Evolutionary conservation across 257 asterid genomes (phyloP).

Genomic region (Penstemon barbatus): DNA sequence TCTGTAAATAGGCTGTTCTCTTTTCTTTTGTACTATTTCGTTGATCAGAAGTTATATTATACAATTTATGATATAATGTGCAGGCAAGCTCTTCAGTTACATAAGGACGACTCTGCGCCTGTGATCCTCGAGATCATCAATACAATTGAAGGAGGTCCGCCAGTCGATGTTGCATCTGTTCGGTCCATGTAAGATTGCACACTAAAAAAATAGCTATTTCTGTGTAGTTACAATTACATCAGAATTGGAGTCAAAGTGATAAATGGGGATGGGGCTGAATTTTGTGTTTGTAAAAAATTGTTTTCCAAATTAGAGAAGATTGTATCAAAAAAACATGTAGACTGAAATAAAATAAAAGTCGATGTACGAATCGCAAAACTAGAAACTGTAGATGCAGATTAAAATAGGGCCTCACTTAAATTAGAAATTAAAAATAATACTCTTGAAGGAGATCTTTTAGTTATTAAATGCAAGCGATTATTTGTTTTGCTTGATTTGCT

Average conservation of each 20-base stretch:
- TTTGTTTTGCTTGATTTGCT: not conserved
- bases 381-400: not conserved
- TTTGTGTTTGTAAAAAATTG: not conserved
- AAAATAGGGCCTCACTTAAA: slow-evolving; percentile 13
- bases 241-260: slow-evolving; percentile 1
- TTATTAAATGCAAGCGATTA: slow-evolving; percentile 6
- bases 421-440: slow-evolving; percentile 13
- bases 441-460: not conserved
- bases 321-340: not conserved
- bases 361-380: too few species aligned
- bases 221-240: slow-evolving; percentile 10
- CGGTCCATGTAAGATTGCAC: slow-evolving; percentile 86
- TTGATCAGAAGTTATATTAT: slow-evolving; percentile 25
- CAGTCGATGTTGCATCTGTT: slow-evolving; percentile 91
- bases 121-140: slow-evolving; percentile 82
- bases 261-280: slow-evolving; percentile 19
- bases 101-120: slow-evolving; percentile 78
- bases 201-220: slow-evolving; percentile 4
- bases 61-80: slow-evolving; percentile 33
- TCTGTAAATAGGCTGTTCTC: slow-evolving; percentile 11
- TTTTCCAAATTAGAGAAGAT: not conserved
- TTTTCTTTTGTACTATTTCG: slow-evolving; percentile 14
- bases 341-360: not conserved
- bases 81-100: slow-evolving; percentile 96
- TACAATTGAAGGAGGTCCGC: slow-evolving; percentile 96